Base-by-base conservation (phyloP, 1,139 yeast species). In the Saccharomyces pastorianus region DNA sequence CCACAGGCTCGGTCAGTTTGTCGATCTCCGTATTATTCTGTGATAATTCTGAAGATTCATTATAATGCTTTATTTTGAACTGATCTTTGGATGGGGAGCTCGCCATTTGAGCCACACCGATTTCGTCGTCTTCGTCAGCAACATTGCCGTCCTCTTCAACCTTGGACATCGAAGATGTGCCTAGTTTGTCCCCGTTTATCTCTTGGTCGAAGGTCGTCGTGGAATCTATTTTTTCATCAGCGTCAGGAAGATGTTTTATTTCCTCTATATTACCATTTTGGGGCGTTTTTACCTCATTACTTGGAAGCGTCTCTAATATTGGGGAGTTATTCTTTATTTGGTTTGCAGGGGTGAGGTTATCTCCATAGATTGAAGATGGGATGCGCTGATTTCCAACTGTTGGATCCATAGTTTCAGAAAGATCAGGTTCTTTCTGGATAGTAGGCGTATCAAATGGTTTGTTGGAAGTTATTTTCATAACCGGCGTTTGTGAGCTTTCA, bases 61-160 rank as follows among this genome's bases (percentile, higher is more conserved):
- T 49, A 62, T 9, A 67, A 60, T 42, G 61, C 52, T 48, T 64
- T 55, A 53, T 61, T 62, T 49, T 65, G 58, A 61, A 57, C 13
- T 57, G 57, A 7, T 59, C 59, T 48, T 57, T 59, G 13, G 56
- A 49, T 3, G 65, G 64, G 2, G 64, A 62, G 31, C 58, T 62
- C 2, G 59, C 65, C 6, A 62, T 51, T 17, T 60, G 59, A 3
- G 64, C 65, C 8, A 57, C 52, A 11, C 64, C 65, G 26, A 59
- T 51, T 47, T 60, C 62, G 9, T 57, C 65, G 11, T 56, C 57
- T 11, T 55, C 46, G n/a, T 41, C n/a, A 25, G 7, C 50, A 17
- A 20, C 50, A 11, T 4, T 6, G 49, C 49, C 52, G 7, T 54
- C 14, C 3, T 17, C 25, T 31, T 23, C 25, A 8, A n/a, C 20